A percentile compares a stretch with the other conserved stretches of the same genome.
Conservation (phyloP, 2,329 filamentous ascomycete species). For the Diaporthe amygdali region DNA sequence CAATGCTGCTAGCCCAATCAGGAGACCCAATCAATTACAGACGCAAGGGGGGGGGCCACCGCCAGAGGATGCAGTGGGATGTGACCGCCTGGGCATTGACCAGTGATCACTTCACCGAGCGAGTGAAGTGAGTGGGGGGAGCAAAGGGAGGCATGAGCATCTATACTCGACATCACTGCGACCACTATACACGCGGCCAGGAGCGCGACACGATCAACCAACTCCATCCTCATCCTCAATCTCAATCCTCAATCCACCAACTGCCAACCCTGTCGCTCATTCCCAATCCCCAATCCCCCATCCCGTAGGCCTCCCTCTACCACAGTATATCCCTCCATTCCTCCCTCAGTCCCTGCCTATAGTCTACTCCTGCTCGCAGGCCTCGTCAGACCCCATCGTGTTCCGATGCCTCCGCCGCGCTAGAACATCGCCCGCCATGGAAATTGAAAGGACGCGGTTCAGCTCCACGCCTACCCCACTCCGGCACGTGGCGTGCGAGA, state of each 20-base stretch:
- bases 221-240: neutral
- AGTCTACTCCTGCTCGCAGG: neutral
- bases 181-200: conserved; percentile 11
- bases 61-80: neutral
- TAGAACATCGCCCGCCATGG: neutral
- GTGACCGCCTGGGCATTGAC: neutral
- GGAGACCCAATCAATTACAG: conserved; percentile 8
- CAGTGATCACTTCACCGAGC: neutral
- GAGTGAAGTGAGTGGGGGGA: neutral
- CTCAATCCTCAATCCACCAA: neutral
- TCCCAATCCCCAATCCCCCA: neutral
- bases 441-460: conserved; percentile 12
- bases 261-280: too few species aligned
- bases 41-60: conserved; percentile 1
- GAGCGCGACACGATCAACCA: neutral
- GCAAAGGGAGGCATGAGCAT: neutral
- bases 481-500: conserved; percentile 6
- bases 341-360: neutral
- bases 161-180: conserved; percentile 2
- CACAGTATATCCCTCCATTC: neutral
- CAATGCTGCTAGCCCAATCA: conserved; percentile 5
- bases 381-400: neutral
- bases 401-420: conserved; percentile 10
- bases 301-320: neutral
- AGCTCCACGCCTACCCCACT: conserved; percentile 8